A percentile compares a stretch with the other conserved stretches of the same genome.
Conservation (phyloP, 2,329 filamentous ascomycete genomes). For the Fusarium continuum region DNA sequence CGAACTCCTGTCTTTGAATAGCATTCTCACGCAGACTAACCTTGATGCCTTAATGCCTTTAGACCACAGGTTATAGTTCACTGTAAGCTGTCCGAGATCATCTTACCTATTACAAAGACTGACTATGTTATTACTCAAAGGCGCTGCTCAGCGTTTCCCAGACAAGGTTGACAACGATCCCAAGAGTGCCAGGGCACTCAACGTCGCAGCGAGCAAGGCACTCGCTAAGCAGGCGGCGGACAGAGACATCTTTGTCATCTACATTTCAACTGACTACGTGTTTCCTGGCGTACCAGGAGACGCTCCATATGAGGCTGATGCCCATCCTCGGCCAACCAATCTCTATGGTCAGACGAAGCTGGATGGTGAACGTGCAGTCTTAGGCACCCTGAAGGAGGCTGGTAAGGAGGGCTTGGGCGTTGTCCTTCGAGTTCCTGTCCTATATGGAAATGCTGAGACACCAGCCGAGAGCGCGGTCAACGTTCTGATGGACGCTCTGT, state of each 20-base stretch:
- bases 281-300: slow-evolving; percentile 79
- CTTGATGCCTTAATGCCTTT: not conserved
- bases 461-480: slow-evolving; percentile 85
- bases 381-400: slow-evolving; percentile 65
- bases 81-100: slow-evolving; percentile 62
- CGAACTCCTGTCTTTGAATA: not conserved
- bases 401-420: slow-evolving; percentile 66
- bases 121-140: slow-evolving; percentile 53
- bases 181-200: slow-evolving; percentile 75
- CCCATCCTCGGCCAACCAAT: slow-evolving; percentile 76
- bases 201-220: slow-evolving; percentile 73
- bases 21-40: slow-evolving; percentile 4
- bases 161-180: slow-evolving; percentile 87
- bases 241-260: slow-evolving; percentile 72
- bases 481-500: slow-evolving; percentile 77
- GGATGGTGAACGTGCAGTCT: slow-evolving; percentile 69
- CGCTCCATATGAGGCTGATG: slow-evolving; percentile 78
- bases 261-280: slow-evolving; percentile 86
- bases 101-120: slow-evolving; percentile 12
- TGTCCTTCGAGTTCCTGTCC: slow-evolving; percentile 81
- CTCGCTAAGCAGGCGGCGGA: slow-evolving; percentile 73
- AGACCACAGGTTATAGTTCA: slow-evolving; percentile 84
- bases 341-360: slow-evolving; percentile 73
- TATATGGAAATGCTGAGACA: slow-evolving; percentile 80
- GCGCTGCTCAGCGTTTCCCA: slow-evolving; percentile 87